phyloP scores from a whole-genome alignment of 2,329 filamentous ascomycete genomes.

The Diaporthe nobilis region DNA sequence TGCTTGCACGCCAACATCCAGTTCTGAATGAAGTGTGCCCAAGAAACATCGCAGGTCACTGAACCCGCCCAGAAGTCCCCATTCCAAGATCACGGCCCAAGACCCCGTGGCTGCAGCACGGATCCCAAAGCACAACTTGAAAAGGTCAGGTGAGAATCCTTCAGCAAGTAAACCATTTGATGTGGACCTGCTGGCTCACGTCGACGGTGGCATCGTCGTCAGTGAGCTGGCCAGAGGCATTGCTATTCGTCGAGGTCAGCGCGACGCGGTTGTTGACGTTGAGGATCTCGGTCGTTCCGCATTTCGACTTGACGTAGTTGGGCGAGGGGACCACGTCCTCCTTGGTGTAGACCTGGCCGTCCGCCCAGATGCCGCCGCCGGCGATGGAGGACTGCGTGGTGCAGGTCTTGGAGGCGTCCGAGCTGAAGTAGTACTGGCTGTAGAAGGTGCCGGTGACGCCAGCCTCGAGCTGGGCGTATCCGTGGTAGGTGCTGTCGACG shows the following conservation, averaged over 20 bases:
- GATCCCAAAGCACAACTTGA: neutral
- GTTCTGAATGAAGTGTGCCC: neutral
- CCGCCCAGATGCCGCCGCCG: constrained; percentile 58
- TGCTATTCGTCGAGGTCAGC: constrained; percentile 54
- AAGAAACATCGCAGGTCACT: neutral
- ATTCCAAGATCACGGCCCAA: neutral
- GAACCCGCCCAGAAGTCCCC: neutral
- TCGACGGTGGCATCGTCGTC: constrained; percentile 62
- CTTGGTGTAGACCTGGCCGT: constrained; percentile 63
- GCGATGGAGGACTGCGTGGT: constrained; percentile 60
- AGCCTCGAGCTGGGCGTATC: constrained; percentile 61
- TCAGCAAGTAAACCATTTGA: constrained; percentile 52
- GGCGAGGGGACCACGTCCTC: constrained; percentile 59
- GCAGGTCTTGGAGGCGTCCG: constrained; percentile 59
- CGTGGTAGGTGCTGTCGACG: constrained; percentile 64
- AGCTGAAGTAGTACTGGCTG: constrained; percentile 63
- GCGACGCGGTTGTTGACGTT: constrained; percentile 64
- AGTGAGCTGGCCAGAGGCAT: constrained; percentile 57
- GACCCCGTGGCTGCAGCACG: neutral
- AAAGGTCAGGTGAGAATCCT: neutral
- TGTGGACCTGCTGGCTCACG: constrained; percentile 60
- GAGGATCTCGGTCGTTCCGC: constrained; percentile 60
- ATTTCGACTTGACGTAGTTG: constrained; percentile 61
- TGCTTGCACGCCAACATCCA: neutral
- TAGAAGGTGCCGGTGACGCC: constrained; percentile 61